phyloP scores from a whole-genome alignment of 2,329 filamentous ascomycete genomes.

The Bertia moriformis region DNA sequence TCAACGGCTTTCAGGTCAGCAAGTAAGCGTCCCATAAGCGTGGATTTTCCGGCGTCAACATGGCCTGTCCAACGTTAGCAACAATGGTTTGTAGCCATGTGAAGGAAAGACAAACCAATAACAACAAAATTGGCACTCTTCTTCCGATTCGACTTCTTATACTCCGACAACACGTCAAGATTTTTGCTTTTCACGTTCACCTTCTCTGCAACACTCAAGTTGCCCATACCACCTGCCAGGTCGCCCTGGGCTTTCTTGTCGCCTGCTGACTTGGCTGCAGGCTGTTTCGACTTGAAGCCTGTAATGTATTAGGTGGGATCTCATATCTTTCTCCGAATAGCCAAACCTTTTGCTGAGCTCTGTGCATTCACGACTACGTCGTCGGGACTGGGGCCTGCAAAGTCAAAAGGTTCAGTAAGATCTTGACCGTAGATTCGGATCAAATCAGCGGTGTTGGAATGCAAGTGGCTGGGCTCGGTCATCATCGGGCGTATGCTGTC shows the following conservation, averaged over 20 bases:
- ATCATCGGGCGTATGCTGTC: constrained; percentile 8
- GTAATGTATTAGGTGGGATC: constrained; percentile 22
- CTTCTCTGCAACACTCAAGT: constrained; percentile 30
- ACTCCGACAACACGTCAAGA: constrained; percentile 70
- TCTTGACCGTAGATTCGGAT: constrained; percentile 9
- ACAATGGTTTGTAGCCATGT: constrained; percentile 5
- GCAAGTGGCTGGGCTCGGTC: constrained; percentile 13
- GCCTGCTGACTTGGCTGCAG: constrained; percentile 18
- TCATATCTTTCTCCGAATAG: constrained; percentile 11
- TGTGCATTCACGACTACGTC: constrained; percentile 78
- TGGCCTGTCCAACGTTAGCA: constrained; percentile 46
- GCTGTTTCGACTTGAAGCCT: constrained; percentile 20
- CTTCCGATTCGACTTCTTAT: constrained; percentile 61
- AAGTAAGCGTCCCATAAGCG: constrained; percentile 86
- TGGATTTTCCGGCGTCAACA: constrained; percentile 95
- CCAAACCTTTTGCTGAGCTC: constrained; percentile 59
- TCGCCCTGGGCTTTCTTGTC: constrained; percentile 24
- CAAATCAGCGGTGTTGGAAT: constrained; percentile 32
- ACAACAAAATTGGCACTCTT: constrained; percentile 82
- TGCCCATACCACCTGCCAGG: constrained; percentile 20
- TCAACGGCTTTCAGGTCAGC: constrained; percentile 81
- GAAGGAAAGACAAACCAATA: constrained; percentile 47
- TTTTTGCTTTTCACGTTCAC: constrained; percentile 55
- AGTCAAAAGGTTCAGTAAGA: constrained; percentile 43
- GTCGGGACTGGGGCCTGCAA: constrained; percentile 79